Percentiles rank a stretch among this genome's conserved stretches.
Evolutionary conservation across 306 rosid genomes (phyloP).

Genomic region (Trifolium dubium): DNA sequence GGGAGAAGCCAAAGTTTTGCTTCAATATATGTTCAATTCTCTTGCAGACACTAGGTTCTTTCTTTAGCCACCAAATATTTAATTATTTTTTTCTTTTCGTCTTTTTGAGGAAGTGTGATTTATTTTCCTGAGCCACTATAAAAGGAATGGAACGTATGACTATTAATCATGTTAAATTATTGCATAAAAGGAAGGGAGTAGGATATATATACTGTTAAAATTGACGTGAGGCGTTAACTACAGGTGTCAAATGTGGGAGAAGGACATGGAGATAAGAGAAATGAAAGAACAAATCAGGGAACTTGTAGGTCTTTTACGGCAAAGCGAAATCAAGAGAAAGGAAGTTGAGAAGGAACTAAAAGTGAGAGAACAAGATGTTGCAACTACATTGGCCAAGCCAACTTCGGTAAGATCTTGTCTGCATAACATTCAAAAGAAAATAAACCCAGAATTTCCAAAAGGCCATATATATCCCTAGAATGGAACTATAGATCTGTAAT

Average conservation of each 20-base stretch:
- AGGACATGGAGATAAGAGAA: conserved; percentile 81
- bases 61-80: too few species aligned
- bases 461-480: too few species aligned
- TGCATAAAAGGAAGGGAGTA: too few species aligned
- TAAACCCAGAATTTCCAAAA: background rate
- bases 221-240: conserved; percentile 37
- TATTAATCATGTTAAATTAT: too few species aligned
- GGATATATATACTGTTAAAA: conserved; percentile 1
- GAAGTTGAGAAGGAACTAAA: conserved; percentile 90
- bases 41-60: conserved; percentile 77
- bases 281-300: conserved; percentile 95
- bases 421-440: conserved; percentile 27
- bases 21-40: conserved; percentile 89
- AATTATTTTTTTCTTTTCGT: too few species aligned
- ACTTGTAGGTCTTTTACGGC: conserved; percentile 88
- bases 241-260: conserved; percentile 97
- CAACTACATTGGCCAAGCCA: conserved; percentile 67
- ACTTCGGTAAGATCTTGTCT: conserved; percentile 63
- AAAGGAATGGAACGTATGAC: too few species aligned
- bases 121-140: too few species aligned
- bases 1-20: conserved; percentile 94
- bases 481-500: too few species aligned
- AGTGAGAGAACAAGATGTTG: conserved; percentile 79
- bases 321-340: conserved; percentile 88
- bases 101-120: too few species aligned